A percentile compares a stretch with the other conserved stretches of the same genome.
Conservation (phyloP, 2,329 filamentous ascomycete species). For the Botryotinia globosa region DNA sequence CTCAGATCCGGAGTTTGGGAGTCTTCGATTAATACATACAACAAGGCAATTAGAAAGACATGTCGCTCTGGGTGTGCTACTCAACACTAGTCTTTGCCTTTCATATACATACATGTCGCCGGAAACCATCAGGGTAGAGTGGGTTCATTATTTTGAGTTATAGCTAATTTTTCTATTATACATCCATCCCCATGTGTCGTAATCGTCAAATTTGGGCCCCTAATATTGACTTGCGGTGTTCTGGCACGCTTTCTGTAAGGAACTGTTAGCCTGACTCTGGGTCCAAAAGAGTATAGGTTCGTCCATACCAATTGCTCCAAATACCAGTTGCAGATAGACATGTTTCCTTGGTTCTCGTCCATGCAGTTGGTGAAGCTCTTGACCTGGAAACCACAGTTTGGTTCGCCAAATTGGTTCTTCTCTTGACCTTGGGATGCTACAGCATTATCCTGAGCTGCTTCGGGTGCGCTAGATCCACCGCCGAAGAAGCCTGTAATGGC, state of each 20-base stretch:
- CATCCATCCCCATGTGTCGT: not conserved
- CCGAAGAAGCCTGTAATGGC: conserved; percentile 86
- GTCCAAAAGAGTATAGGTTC: not conserved
- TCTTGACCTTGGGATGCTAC: conserved; percentile 52
- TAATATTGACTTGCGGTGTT: conserved; percentile 55
- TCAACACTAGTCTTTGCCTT: not conserved
- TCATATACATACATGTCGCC: not conserved
- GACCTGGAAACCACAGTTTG: conserved; percentile 76
- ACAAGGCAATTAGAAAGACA: not conserved
- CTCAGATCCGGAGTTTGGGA: too few species aligned
- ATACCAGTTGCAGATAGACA: conserved; percentile 98
- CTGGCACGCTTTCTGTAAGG: conserved; percentile 72
- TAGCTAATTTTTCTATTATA: conserved; percentile 7
- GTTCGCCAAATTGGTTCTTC: conserved; percentile 54
- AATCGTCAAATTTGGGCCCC: not conserved
- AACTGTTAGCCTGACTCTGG: conserved; percentile 34
- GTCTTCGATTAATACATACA: not conserved
- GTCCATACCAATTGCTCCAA: conserved; percentile 77
- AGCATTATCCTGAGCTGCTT: conserved; percentile 49
- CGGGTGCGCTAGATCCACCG: conserved; percentile 63
- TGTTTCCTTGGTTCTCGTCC: conserved; percentile 89
- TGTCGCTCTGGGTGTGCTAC: not conserved
- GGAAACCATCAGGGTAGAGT: conserved; percentile 1
- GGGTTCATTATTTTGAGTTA: conserved; percentile 7
- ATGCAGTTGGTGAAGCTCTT: conserved; percentile 91